Conservation (phyloP, 2,329 filamentous ascomycete species). For the Polytolypa hystricis region DNA sequence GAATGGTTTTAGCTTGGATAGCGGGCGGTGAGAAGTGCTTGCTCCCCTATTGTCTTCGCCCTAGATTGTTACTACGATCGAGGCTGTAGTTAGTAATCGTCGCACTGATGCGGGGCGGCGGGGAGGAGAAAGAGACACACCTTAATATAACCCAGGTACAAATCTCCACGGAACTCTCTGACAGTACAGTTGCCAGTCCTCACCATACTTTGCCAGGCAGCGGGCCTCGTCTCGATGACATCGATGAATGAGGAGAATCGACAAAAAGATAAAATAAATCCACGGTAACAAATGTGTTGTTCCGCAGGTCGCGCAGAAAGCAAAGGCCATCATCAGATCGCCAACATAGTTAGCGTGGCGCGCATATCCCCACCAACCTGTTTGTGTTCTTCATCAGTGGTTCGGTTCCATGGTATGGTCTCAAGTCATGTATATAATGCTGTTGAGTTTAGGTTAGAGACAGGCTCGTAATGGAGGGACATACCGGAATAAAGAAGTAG, state of each 20-base stretch:
- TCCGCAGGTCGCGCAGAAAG: conserved; percentile 34
- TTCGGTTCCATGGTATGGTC: no score
- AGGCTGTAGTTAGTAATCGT: no score
- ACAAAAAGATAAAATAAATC: conserved; percentile 38
- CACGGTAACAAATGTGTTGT: conserved; percentile 31
- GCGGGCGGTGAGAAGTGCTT: no score
- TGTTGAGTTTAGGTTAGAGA: no score
- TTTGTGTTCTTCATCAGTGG: not conserved
- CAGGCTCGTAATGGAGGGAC: no score
- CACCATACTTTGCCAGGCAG: conserved; percentile 36
- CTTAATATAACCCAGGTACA: conserved; percentile 27
- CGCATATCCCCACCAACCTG: conserved; percentile 32
- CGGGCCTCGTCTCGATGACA: conserved; percentile 37
- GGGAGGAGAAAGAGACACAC: no score
- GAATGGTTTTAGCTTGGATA: no score
- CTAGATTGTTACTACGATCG: no score
- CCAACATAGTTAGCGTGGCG: conserved; percentile 34
- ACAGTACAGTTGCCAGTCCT: conserved; percentile 36
- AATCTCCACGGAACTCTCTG: conserved; percentile 32
- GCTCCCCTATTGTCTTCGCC: no score
- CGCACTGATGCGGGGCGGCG: no score
- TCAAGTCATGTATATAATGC: no score
- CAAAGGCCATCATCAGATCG: conserved; percentile 30
- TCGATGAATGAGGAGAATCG: conserved; percentile 33
- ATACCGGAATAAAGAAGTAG: conserved; percentile 27